Evolutionary conservation across 2,329 filamentous ascomycete genomes (phyloP), one percentile per base, ranked within the genome.

Genomic region (Akanthomyces muscarius): DNA sequence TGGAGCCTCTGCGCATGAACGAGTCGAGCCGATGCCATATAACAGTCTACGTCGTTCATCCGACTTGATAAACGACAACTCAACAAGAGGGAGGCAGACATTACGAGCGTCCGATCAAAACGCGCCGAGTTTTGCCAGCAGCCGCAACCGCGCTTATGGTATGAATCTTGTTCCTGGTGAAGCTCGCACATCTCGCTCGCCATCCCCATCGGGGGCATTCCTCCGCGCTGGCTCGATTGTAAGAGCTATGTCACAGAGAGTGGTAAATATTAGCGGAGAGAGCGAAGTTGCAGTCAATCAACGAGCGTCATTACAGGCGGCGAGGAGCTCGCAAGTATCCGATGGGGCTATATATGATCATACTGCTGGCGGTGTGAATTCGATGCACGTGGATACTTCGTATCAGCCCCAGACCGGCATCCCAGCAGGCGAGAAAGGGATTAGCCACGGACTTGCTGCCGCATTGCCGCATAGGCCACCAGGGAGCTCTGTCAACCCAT

Each of bases 261-360:
- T 99, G 62, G 95, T 99, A 71, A 98, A 98, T 72, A 85, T 99
- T 69, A 97, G 92, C 76, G 96, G 96, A 72, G 95, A 98, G 71
- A 89, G 89, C 5, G 91, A 97, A 69, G 79, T 56, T 18, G 61
- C 91, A 23, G 81, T 93, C 18, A 92, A 97, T 73, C 87, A 89
- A 66, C 87, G 85, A 58, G 82, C 87, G 28, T 83, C 86, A 48
- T 82, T 86, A 54, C 78, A 80, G 79, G 88, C 79, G 73, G 89
- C 77, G 38, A 54, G 59, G 8, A 61, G 25, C 28, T 48, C 59
- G 16, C 50, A 48, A 16, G n/a, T 30, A 41, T 38, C 84, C 33
- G 80, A 82, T 64, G 76, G 67, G 67, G 83, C 76, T 8, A 69
- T 72, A 18, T 75, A 66, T 54, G 68, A 53, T 18, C 45, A 28